Evolutionary conservation across 1,284 basidiomycete species (phyloP).

Genomic region (Volvariella volvacea): DNA sequence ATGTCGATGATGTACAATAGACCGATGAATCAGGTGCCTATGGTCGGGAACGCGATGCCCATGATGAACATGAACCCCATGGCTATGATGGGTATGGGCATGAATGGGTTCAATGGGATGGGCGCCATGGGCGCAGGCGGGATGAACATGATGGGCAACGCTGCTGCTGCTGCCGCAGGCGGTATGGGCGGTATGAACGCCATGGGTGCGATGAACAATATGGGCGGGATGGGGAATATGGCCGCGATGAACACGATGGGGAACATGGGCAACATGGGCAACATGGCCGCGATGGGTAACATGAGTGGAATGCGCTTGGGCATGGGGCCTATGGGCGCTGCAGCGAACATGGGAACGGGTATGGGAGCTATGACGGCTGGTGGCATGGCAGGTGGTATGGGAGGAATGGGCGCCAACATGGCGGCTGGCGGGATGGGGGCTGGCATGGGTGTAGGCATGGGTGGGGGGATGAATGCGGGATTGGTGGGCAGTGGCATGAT

Average conservation of each 20-base stretch:
- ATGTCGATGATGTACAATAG: conserved; percentile 52
- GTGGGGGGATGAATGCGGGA: conserved; percentile 28
- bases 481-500: conserved; percentile 18
- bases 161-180: conserved; percentile 44
- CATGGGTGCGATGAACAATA: conserved; percentile 20
- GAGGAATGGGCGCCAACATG: conserved; percentile 21
- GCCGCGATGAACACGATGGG: conserved; percentile 27
- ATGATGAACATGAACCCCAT: conserved; percentile 37
- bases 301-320: conserved; percentile 23
- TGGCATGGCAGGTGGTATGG: conserved; percentile 27
- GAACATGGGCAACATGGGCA: conserved; percentile 27
- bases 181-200: conserved; percentile 39
- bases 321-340: conserved; percentile 12
- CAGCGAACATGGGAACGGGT: conserved; percentile 20
- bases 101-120: conserved; percentile 33
- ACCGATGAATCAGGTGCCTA: conserved; percentile 48
- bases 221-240: conserved; percentile 32
- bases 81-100: conserved; percentile 40
- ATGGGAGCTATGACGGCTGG: conserved; percentile 27
- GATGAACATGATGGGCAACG: conserved; percentile 28
- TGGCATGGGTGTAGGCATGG: conserved; percentile 39
- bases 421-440: conserved; percentile 37
- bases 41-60: conserved; percentile 27
- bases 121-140: conserved; percentile 26
- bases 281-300: conserved; percentile 23